Percentiles rank a stretch among this genome's conserved stretches.
Evolutionary conservation across 306 rosid species (phyloP).

Genomic region (Cucumis hystrix): DNA sequence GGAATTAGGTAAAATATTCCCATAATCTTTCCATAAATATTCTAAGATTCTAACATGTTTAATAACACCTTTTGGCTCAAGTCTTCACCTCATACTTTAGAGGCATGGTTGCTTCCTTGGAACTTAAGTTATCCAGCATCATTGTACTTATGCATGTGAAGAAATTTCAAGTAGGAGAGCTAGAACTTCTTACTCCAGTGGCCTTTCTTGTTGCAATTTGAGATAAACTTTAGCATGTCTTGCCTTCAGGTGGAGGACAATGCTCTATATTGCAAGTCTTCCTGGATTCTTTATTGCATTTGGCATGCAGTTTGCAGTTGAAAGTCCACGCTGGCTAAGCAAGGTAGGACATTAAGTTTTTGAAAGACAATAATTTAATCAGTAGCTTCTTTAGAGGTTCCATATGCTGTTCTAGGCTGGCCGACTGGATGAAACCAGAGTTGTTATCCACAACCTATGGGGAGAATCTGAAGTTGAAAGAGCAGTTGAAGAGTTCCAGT

Average conservation of each 20-base stretch:
- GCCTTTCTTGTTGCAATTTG: background rate
- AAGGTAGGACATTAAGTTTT: conserved; percentile 32
- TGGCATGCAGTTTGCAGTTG: conserved; percentile 88
- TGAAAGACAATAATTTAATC: background rate
- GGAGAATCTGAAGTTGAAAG: conserved; percentile 66
- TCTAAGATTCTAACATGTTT: background rate
- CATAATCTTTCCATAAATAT: too few relatives aligned
- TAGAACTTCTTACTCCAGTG: background rate
- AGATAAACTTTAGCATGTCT: background rate
- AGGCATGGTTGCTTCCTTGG: background rate
- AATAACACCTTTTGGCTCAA: background rate
- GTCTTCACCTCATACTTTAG: background rate
- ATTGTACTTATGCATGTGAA: background rate
- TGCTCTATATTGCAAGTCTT: conserved; percentile 69
- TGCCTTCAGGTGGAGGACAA: conserved; percentile 80
- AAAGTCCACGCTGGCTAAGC: conserved; percentile 93
- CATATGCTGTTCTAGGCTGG: conserved; percentile 48
- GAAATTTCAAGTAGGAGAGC: background rate
- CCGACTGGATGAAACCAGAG: conserved; percentile 45
- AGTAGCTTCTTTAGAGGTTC: background rate
- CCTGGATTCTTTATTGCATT: conserved; percentile 57
- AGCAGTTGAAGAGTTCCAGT: conserved; percentile 65
- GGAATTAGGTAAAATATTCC: too few relatives aligned
- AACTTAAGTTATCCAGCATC: background rate
- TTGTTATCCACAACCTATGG: conserved; percentile 57